Base-by-base conservation (phyloP, 768 basidiomycete species). In the Tricholoma flavovirens region DNA sequence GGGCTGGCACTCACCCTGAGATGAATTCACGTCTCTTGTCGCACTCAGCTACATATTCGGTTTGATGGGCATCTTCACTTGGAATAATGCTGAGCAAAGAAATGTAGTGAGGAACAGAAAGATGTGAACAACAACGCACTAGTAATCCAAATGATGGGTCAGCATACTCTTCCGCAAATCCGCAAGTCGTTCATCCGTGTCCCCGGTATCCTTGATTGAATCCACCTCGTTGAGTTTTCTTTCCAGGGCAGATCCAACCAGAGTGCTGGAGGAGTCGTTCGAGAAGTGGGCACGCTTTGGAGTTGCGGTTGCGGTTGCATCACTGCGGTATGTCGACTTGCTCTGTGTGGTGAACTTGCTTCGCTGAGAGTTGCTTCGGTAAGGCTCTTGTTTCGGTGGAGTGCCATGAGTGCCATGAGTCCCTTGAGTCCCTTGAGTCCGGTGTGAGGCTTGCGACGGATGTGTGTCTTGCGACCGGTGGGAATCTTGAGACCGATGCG, bases 1-100 rank as follows among this genome's bases (percentile, higher is more conserved):
- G 29, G 51, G n/a, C 29, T 26, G 49, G 30, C n/a, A 69, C 84
- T 55, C 66, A 88, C 87, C 86, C 87, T 43, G 86, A 85, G 51
- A 93, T 82, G 73, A 82, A 93, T 65, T 90, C 81, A 54, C 87
- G 75, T 49, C 91, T 82, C 67, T 87, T 87, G 69, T 93, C 91
- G 56, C 83, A 82, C 6, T 77, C 68, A 15, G 88, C 82, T 22
- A 91, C 86, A 58, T 90, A 92, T 69, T 93, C 91, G 0, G 90
- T 90, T 51, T 82, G 81, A 66, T 93, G 91, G 5, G 89, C 86
- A 64, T 93, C 91, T 68, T 90, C 88, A 33, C 79, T 83, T 2
- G 90, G 90, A 48, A 93, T 69, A 60, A 91, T 68, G 63, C 90
- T 93, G 50, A n/a, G 60, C 35, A 54, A 54, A 50, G 43, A 42